Conservation (phyloP, 208 protist genomes). For the Phytomonas francai region DNA sequence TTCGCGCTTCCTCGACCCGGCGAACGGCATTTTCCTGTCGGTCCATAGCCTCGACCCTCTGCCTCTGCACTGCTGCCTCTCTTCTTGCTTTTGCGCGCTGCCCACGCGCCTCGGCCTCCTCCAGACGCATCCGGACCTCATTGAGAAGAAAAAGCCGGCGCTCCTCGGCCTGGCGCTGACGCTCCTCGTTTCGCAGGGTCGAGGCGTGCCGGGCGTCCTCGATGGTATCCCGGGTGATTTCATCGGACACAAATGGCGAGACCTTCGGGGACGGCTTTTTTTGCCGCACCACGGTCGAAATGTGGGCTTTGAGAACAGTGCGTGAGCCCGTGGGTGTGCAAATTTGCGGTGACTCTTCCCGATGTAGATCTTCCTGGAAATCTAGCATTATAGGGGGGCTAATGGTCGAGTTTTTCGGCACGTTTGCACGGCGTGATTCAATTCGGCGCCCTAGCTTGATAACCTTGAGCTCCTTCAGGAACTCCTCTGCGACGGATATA, state of each 20-base stretch:
- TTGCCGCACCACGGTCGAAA: slow-evolving; percentile 21
- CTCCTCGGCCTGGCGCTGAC: slow-evolving; percentile 79
- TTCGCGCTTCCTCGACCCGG: slow-evolving; percentile 54
- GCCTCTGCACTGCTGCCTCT: slow-evolving; percentile 51
- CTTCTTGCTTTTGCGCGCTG: slow-evolving; percentile 49
- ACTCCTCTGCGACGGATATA: slow-evolving; percentile 61
- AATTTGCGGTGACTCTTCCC: slow-evolving; percentile 13
- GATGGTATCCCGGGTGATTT: slow-evolving; percentile 43
- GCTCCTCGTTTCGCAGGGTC: slow-evolving; percentile 68
- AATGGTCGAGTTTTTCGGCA: slow-evolving; percentile 21
- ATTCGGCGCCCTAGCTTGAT: slow-evolving; percentile 57
- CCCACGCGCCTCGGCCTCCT: slow-evolving; percentile 36
- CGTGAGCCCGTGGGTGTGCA: neutral
- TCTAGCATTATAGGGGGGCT: slow-evolving; percentile 6
- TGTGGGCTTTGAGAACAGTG: slow-evolving; percentile 16
- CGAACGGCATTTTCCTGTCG: slow-evolving; percentile 56
- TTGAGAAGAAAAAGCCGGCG: slow-evolving; percentile 55
- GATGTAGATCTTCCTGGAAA: neutral
- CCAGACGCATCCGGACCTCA: slow-evolving; percentile 62
- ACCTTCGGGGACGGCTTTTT: slow-evolving; percentile 46
- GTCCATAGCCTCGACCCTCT: slow-evolving; percentile 46
- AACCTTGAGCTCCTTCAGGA: slow-evolving; percentile 41
- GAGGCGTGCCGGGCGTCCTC: slow-evolving; percentile 60
- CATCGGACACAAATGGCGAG: slow-evolving; percentile 13
- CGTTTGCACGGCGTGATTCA: slow-evolving; percentile 26